These are phyloP conservation scores for Pezicula rhizophila DNA, from an alignment of 2,329 filamentous ascomycete genomes.

Conservation along the genomic window DNA sequence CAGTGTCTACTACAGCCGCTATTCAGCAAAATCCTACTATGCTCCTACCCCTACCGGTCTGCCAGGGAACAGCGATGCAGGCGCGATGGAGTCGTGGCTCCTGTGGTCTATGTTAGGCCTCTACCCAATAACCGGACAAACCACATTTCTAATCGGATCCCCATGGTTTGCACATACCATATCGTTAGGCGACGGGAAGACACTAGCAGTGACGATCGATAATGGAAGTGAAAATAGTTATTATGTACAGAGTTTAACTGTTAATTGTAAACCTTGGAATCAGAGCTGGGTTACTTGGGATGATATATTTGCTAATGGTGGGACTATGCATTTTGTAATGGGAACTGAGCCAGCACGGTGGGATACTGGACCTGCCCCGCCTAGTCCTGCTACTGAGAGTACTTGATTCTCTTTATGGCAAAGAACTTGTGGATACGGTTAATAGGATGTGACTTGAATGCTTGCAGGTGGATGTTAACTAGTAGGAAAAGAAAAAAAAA, in stretches of 20 bases:
- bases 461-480: too few species aligned
- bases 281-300: slow-evolving; percentile 61
- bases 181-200: slow-evolving; percentile 47
- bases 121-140: slow-evolving; percentile 63
- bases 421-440: too few species aligned
- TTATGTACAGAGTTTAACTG: slow-evolving; percentile 59
- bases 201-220: slow-evolving; percentile 46
- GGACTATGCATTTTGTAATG: slow-evolving; percentile 58
- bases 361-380: slow-evolving; percentile 54
- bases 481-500: too few species aligned
- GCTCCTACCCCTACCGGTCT: slow-evolving; percentile 46
- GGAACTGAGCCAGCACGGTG: slow-evolving; percentile 46
- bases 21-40: slow-evolving; percentile 55
- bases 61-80: slow-evolving; percentile 66
- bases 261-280: slow-evolving; percentile 58
- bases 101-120: slow-evolving; percentile 65
- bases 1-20: slow-evolving; percentile 51
- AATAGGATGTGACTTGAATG: too few species aligned
- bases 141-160: slow-evolving; percentile 58
- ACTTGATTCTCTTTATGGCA: too few species aligned
- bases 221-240: slow-evolving; percentile 37
- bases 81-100: slow-evolving; percentile 67
- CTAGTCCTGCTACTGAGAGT: slow-evolving; percentile 44
- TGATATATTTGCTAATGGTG: slow-evolving; percentile 59
- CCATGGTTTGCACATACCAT: slow-evolving; percentile 57